Evolutionary conservation across 1,284 basidiomycete species (phyloP), one percentile per base, ranked within the genome.

Genomic region (Trichosporon sp.): DNA sequence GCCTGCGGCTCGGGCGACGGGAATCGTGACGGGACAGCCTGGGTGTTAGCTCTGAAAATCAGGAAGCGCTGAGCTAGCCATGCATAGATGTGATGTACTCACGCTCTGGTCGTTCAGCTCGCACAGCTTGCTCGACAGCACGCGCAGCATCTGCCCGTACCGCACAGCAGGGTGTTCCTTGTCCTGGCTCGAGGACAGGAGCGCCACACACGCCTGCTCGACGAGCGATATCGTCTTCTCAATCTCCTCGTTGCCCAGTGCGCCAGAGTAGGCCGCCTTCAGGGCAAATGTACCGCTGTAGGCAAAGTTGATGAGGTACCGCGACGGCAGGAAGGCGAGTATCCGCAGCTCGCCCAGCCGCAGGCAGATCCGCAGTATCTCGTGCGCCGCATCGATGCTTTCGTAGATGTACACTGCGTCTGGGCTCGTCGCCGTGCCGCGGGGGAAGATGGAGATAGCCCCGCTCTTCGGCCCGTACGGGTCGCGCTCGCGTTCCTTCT

Each of bases 381-480:
- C 76, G 27, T 74, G 71, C n/a, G 78, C 79, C 0, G 80, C 77
- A 36, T 79, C 77, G 59, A 78, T 77, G 4, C 74, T 75, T 37
- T 78, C 78, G 69, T 76, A 79, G 67, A 80, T 80, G 66, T 76
- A 79, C 58, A 77, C 63, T 3, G 78, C 79, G 65, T 80, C 79
- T 1, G 79, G 78, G 1, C 75, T 77, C 14, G 76, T 75, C 19
- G 79, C 79, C 3, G 73, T 71, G n/a, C 76, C 76, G 49, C 37
- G 75, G 65, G 65, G 75, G 71, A 58, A 77, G 64, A 68, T 74
- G 69, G 13, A 70, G 59, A 58, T 61, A 13, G 52, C 36, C 2
- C 40, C 40, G 19, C 40, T 44, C 19, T 44, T 44, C 19, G 40
- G 40, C 2, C 19, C 40, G 40, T 44, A 44, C 40, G 40, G 40